Evolutionary conservation across 2,329 filamentous ascomycete species (phyloP).

Genomic region (Fusarium tjaetaba): DNA sequence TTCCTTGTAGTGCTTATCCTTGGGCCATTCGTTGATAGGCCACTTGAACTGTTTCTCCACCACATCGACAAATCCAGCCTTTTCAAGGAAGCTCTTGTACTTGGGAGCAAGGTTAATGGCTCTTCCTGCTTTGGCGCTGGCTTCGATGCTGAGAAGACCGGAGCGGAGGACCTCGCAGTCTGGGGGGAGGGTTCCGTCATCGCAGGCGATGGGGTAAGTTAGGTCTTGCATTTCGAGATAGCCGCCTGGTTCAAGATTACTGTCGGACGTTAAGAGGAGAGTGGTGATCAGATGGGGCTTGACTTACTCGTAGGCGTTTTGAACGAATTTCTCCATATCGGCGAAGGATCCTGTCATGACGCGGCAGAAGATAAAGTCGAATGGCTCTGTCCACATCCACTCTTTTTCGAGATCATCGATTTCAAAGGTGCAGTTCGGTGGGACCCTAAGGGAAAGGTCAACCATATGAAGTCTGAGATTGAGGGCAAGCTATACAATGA

Average conservation of each 20-base stretch:
- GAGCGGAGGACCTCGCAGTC: neutral
- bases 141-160: neutral
- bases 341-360: conserved; percentile 14
- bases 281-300: fast-evolving
- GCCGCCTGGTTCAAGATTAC: neutral
- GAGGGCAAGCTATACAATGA: neutral
- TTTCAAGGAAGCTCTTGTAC: conserved; percentile 8
- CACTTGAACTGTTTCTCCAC: conserved; percentile 3
- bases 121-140: conserved; percentile 3
- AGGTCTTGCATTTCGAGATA: conserved; percentile 16
- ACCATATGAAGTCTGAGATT: fast-evolving
- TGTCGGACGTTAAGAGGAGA: fast-evolving
- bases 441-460: neutral
- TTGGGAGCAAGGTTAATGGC: neutral
- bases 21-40: conserved; percentile 23
- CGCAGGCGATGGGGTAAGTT: conserved; percentile 9
- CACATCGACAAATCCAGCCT: neutral
- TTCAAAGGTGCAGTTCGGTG: neutral
- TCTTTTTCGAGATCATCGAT: conserved; percentile 12
- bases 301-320: neutral
- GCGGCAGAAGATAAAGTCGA: conserved; percentile 6
- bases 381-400: conserved; percentile 5
- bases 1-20: conserved; percentile 24
- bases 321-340: neutral
- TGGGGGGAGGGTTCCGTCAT: neutral